Base-by-base conservation (phyloP, 225 moss, liverwort and hornwort species). In the Sphagnum tenellum region DNA sequence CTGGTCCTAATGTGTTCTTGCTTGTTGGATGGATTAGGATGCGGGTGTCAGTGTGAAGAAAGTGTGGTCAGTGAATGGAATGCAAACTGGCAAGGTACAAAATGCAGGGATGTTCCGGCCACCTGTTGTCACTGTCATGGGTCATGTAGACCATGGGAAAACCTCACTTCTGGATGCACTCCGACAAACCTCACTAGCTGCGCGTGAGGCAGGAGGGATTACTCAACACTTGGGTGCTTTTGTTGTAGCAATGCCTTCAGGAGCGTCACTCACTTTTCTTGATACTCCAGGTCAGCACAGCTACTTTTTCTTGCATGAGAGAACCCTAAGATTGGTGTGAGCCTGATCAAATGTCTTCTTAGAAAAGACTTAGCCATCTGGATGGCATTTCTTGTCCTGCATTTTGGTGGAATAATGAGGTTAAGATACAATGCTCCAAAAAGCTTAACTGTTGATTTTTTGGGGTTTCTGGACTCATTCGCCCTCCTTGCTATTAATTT, bases 201-300 rank as follows among this genome's bases (percentile, higher is more conserved):
- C 95, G 3, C 84, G 86, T 67, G 95, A 95, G 73, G 95, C 95
- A 44, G 95, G 95, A 64, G 95, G 95, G 3, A 95, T 95, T 9
- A 95, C 95, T 46, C 95, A 95, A 59, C 92, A 95, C 72, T 71
- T 95, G 80, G 95, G 95, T 74, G 95, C 95, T 29, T 95, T 95
- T 69, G 95, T 92, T 48, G 92, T 95, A 57, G 64, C 67, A 60
- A 95, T 95, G 95, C 74, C 89, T 48, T 88, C 95, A 49, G 95
- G 92, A 9, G 89, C 81, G 45, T 85, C 95, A 63, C 79, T 95
- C 55, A 92, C 95, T 10, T 95, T 95, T 68, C 80, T 95, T 56
- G 95, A 95, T 29, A 95, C 95, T 54, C 95, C 95, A 13, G 61
- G 61, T 61, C 4, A 45, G 61, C 52, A 29, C 29, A 29, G 29